Evolutionary conservation across 176 grass and related monocot genomes (phyloP), one percentile per base, ranked within the genome.

Genomic region (Musa schizocarpa): DNA sequence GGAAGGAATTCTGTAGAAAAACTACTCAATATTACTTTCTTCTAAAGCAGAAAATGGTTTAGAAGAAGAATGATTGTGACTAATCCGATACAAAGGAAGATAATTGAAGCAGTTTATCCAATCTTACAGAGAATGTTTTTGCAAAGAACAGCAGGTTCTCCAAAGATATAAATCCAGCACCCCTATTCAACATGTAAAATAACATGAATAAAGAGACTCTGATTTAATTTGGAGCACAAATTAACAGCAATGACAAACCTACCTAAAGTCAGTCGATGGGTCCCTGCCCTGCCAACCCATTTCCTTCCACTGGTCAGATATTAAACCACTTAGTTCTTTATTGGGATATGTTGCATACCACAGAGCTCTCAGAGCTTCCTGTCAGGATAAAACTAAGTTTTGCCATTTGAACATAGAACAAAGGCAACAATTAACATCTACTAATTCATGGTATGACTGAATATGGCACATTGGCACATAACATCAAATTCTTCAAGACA

Each of bases 201-300:
- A 56, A 14, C 22, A 67, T 2, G 3, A 77, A 76, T 22, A 76
- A 19, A 67, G 67, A 79, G 19, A 9, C 8, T 67, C 34, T 13
- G 78, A 27, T 65, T 51, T 62, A 8, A 63, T 21, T 8, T 0
- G 14, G 7, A 66, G 52, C 58, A 34, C 58, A 9, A 55, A 76
- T 65, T 51, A 80, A 77, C 25, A 67, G 5, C 19, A 62, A 74
- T 19, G 11, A 50, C 1, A 50, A 63, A 48, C 64, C 17, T 50
- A 81, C 95, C 95, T 91, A 58, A 98, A 98, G 72, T 98, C 95
- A 62, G 90, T 98, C 71, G 95, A 93, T 91, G 95, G 95, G 51
- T 98, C 95, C 77, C 86, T 90, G 49, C 94, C 94, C 85, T 98
- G 94, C 94, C 94, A 98, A 7, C 94, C 94, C 94, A 98, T 98